Conservation (phyloP, 257 asterid species). For the Przewalskia tangutica region DNA sequence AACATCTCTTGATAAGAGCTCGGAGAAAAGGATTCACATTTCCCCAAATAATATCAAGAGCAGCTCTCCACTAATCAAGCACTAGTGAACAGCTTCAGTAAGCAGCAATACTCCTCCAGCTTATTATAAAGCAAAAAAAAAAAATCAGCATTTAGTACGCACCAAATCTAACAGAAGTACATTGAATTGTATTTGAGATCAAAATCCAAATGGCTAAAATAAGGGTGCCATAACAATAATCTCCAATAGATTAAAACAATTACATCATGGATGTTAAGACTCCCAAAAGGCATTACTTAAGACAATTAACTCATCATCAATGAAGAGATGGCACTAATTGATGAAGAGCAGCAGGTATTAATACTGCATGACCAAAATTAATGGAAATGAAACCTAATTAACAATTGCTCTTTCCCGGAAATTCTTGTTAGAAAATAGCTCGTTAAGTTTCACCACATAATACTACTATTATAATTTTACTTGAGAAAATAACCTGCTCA, state of each 20-base stretch:
- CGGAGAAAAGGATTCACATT: no score
- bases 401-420: background rate
- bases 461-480: background rate
- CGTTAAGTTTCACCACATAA: background rate
- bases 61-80: background rate
- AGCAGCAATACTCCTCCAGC: background rate
- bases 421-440: no score
- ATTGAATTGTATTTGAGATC: background rate
- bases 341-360: no score
- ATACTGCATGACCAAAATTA: no score
- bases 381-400: background rate
- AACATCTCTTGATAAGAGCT: background rate
- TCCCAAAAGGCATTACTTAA: background rate
- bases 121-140: background rate
- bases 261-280: background rate
- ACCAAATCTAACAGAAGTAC: background rate
- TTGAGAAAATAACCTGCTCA: background rate
- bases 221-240: background rate
- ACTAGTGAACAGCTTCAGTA: background rate
- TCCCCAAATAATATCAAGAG: no score
- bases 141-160: background rate
- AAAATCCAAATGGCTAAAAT: background rate
- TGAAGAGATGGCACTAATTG: background rate
- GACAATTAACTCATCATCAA: background rate
- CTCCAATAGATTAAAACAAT: background rate